Conservation (phyloP, 805 yeast species). For the Ogataea siamensis region DNA sequence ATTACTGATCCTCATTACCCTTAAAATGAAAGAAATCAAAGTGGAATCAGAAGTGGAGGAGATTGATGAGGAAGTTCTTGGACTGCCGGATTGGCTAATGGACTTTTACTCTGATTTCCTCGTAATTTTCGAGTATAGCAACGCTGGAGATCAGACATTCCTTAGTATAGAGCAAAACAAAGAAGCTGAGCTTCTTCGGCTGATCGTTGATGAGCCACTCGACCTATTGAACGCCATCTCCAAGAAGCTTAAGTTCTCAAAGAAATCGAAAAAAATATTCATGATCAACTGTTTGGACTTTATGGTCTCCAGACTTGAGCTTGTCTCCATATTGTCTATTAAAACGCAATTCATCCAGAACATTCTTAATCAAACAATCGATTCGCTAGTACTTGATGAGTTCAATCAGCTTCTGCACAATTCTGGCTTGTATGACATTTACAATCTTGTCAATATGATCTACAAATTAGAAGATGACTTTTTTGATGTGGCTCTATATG, state of each 20-base stretch:
- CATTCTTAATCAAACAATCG: constrained; percentile 36
- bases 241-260: constrained; percentile 28
- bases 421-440: constrained; percentile 56
- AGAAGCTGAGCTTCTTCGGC: constrained; percentile 37
- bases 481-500: constrained; percentile 60
- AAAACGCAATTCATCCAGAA: constrained; percentile 38
- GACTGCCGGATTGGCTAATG: constrained; percentile 82
- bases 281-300: constrained; percentile 61
- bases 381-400: constrained; percentile 43
- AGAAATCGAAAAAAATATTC: constrained; percentile 39
- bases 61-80: constrained; percentile 49
- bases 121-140: constrained; percentile 50
- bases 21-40: constrained; percentile 35
- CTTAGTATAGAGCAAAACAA: constrained; percentile 40
- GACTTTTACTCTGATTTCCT: constrained; percentile 62
- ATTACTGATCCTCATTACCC: constrained; percentile 39
- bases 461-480: constrained; percentile 59
- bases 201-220: constrained; percentile 48
- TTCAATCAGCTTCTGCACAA: constrained; percentile 46
- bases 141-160: constrained; percentile 35
- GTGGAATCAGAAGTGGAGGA: constrained; percentile 33
- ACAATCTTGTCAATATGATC: constrained; percentile 69
- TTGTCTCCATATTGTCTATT: constrained; percentile 40
- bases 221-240: constrained; percentile 32
- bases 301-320: constrained; percentile 51